Percentiles rank a stretch among this genome's conserved stretches.
phyloP scores from a whole-genome alignment of 805 yeast genomes.

The Danielozyma ontarioensis region DNA sequence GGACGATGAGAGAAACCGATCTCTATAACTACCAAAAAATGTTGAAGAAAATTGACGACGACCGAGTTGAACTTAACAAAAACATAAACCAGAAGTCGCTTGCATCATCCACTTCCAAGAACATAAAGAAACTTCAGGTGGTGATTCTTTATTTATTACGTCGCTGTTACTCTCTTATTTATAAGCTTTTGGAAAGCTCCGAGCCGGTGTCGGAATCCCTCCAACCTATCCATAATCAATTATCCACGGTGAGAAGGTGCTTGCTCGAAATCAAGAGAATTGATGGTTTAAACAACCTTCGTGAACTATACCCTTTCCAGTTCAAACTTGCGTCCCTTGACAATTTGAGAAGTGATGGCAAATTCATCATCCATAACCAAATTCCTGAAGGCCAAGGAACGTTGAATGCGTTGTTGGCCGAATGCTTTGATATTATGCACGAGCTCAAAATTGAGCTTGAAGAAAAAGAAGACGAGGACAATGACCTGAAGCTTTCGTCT shows the following conservation, averaged over 20 bases:
- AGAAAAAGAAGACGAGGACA: slow-evolving; percentile 43
- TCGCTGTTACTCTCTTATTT: slow-evolving; percentile 86
- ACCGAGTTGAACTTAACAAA: slow-evolving; percentile 44
- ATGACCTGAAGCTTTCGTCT: slow-evolving; percentile 4
- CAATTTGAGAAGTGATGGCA: slow-evolving; percentile 83
- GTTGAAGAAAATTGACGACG: slow-evolving; percentile 68
- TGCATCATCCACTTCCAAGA: slow-evolving; percentile 1
- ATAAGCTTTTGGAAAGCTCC: slow-evolving; percentile 81
- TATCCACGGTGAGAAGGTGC: slow-evolving; percentile 87
- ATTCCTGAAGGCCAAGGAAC: slow-evolving; percentile 99
- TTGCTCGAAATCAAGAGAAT: slow-evolving; percentile 82
- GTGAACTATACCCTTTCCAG: slow-evolving; percentile 95
- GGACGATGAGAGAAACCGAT: slow-evolving; percentile 97
- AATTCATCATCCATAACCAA: slow-evolving; percentile 79
- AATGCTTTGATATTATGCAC: slow-evolving; percentile 89
- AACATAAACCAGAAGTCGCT: slow-evolving; percentile 3
- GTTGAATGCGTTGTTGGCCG: slow-evolving; percentile 83
- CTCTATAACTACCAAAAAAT: slow-evolving; percentile 75
- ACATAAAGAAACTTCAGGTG: slow-evolving; percentile 30
- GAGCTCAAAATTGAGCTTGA: slow-evolving; percentile 85
- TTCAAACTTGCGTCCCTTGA: slow-evolving; percentile 89
- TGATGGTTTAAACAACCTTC: slow-evolving; percentile 82
- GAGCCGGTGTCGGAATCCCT: slow-evolving; percentile 95
- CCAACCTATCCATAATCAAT: slow-evolving; percentile 89
- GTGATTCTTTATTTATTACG: slow-evolving; percentile 73